These are phyloP conservation scores for Funneliformis caledonium DNA, from an alignment of 371 early-diverging fungal species.

Conservation along the genomic window DNA sequence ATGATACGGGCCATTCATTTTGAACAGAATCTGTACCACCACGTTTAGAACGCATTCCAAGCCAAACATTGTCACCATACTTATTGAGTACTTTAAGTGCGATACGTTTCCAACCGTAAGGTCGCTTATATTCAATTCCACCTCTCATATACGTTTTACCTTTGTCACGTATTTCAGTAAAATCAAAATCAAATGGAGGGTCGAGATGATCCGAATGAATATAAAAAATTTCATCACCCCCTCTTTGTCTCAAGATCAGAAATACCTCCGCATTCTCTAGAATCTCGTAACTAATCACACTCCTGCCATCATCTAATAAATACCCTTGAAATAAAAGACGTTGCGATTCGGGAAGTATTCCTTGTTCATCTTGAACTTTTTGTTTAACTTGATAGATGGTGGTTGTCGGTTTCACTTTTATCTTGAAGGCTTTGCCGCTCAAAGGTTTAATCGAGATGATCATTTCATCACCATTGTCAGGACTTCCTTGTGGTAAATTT, in stretches of 20 bases:
- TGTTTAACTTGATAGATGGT: not conserved
- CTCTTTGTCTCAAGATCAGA: conserved; percentile 2
- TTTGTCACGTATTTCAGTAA: conserved; percentile 10
- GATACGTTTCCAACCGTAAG: conserved; percentile 31
- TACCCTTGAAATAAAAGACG: not conserved
- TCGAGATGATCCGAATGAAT: not conserved
- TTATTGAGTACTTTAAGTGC: conserved; percentile 26
- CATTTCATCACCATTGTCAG: not conserved
- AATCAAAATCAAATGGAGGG: conserved; percentile 24
- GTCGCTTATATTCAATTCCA: conserved; percentile 7
- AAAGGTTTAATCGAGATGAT: conserved; percentile 4
- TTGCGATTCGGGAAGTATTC: not conserved
- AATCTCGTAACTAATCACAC: conserved; percentile 10
- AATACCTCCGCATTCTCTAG: not conserved
- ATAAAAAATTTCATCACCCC: not conserved
- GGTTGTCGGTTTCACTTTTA: not conserved
- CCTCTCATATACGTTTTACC: conserved; percentile 24
- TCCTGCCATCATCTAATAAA: conserved; percentile 71
- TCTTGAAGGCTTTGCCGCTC: conserved; percentile 2
- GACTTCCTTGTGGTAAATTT: not conserved
- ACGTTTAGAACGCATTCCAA: not conserved
- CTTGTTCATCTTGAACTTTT: not conserved
- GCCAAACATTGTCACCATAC: conserved; percentile 24
- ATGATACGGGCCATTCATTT: conserved; percentile 31
- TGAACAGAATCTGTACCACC: not conserved